phyloP scores from a whole-genome alignment of 805 yeast species.

The Metschnikowia lochheadii region DNA sequence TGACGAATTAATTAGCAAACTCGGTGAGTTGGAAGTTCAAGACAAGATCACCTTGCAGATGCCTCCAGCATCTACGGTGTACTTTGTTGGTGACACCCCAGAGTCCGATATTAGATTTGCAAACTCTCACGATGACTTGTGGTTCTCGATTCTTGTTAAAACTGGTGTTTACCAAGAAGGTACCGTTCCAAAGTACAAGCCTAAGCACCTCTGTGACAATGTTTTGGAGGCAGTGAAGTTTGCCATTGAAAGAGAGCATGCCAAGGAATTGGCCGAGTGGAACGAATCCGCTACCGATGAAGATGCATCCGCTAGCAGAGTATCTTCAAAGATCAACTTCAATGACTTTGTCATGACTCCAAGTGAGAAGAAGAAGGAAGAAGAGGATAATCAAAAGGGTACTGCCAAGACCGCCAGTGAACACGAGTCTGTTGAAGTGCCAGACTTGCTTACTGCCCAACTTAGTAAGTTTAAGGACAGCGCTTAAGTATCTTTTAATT shows the following conservation, averaged over 20 bases:
- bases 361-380: slow-evolving; percentile 23
- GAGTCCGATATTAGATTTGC: slow-evolving; percentile 87
- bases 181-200: slow-evolving; percentile 72
- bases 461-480: slow-evolving; percentile 33
- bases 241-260: slow-evolving; percentile 80
- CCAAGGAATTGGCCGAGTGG: slow-evolving; percentile 70
- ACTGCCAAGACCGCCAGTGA: slow-evolving; percentile 22
- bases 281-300: slow-evolving; percentile 43
- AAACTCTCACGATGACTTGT: slow-evolving; percentile 76
- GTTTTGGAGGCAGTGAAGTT: slow-evolving; percentile 79
- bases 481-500: neutral
- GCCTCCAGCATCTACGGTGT: slow-evolving; percentile 83
- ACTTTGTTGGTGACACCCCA: slow-evolving; percentile 88
- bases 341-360: slow-evolving; percentile 46
- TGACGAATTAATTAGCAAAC: slow-evolving; percentile 23
- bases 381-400: slow-evolving; percentile 13
- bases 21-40: slow-evolving; percentile 22
- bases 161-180: slow-evolving; percentile 86
- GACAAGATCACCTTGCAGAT: slow-evolving; percentile 49
- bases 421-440: slow-evolving; percentile 48
- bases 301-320: slow-evolving; percentile 23
- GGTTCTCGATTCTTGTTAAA: slow-evolving; percentile 82
- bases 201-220: slow-evolving; percentile 67
- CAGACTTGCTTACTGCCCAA: slow-evolving; percentile 44
- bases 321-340: slow-evolving; percentile 35